Percentiles rank a stretch among this genome's conserved stretches.
Evolutionary conservation across 2,329 filamentous ascomycete genomes (phyloP).

Genomic region (Alternaria solani): DNA sequence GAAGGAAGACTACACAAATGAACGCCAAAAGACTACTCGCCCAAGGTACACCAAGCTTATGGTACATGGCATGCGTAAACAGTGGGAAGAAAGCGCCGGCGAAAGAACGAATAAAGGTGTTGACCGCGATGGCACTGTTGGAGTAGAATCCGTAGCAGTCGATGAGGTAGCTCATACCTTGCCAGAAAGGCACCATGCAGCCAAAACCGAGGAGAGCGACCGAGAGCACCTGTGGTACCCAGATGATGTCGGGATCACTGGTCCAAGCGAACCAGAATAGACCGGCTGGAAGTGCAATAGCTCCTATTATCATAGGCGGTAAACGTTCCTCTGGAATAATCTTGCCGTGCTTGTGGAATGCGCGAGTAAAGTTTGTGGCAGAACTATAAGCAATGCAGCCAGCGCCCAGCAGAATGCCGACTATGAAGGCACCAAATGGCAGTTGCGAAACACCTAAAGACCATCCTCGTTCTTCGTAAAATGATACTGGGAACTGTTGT

Average conservation of each 20-base stretch:
- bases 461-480: constrained; percentile 71
- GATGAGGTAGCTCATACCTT: constrained; percentile 83
- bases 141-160: constrained; percentile 64
- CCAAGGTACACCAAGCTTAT: constrained; percentile 46
- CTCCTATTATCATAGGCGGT: constrained; percentile 71
- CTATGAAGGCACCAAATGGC: constrained; percentile 70
- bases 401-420: constrained; percentile 66
- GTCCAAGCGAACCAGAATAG: constrained; percentile 71
- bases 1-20: constrained; percentile 43
- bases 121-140: constrained; percentile 58
- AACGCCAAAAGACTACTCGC: constrained; percentile 45
- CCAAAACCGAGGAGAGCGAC: constrained; percentile 73
- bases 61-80: constrained; percentile 59
- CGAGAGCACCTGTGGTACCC: constrained; percentile 66
- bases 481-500: constrained; percentile 68
- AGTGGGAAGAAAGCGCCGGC: constrained; percentile 62
- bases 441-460: constrained; percentile 64
- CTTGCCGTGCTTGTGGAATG: constrained; percentile 51
- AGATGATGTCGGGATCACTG: constrained; percentile 57
- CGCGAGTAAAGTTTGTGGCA: constrained; percentile 44
- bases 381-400: constrained; percentile 43
- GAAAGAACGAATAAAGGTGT: constrained; percentile 59
- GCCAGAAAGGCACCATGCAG: constrained; percentile 80
- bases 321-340: constrained; percentile 68
- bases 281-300: constrained; percentile 64